These are phyloP conservation scores for Candida nemodendra DNA, from an alignment of 805 yeast species.

Conservation along the genomic window DNA sequence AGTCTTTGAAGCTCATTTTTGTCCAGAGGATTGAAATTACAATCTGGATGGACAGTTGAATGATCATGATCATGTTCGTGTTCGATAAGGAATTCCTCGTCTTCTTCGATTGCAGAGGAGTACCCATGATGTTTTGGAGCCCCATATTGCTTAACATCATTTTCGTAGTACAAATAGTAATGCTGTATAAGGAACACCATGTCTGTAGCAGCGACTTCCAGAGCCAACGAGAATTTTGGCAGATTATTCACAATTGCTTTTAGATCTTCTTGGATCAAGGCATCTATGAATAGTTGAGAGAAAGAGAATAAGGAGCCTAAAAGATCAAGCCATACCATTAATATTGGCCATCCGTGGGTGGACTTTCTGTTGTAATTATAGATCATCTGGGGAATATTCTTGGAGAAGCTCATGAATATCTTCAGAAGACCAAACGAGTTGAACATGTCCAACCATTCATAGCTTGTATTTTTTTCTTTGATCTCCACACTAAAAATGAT, in stretches of 20 bases:
- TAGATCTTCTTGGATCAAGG: constrained; percentile 24
- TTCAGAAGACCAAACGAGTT: constrained; percentile 35
- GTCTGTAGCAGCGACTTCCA: constrained; percentile 32
- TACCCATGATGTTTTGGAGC: constrained; percentile 17
- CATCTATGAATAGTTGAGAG: constrained; percentile 32
- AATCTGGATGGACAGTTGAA: constrained; percentile 1
- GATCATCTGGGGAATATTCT: constrained; percentile 35
- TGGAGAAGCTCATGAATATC: constrained; percentile 34
- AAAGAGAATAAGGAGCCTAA: constrained; percentile 32
- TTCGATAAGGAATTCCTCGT: constrained; percentile 31
- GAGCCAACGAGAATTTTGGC: constrained; percentile 32
- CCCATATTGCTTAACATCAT: constrained; percentile 25
- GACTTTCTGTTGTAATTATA: constrained; percentile 35
- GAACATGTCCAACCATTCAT: constrained; percentile 33
- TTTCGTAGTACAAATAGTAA: constrained; percentile 29
- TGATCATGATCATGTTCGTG: constrained; percentile 35
- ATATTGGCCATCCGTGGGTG: constrained; percentile 39
- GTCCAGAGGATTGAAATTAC: constrained; percentile 19
- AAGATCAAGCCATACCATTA: constrained; percentile 34
- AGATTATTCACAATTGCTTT: constrained; percentile 28
- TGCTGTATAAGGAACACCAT: constrained; percentile 34
- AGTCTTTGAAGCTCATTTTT: constrained; percentile 29
- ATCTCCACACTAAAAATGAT: constrained; percentile 14
- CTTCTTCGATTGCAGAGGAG: constrained; percentile 29
- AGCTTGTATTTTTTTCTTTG: constrained; percentile 9